Evolutionary conservation across 164 flowering plant species (phyloP).

Genomic region (Pachysandra terminalis): DNA sequence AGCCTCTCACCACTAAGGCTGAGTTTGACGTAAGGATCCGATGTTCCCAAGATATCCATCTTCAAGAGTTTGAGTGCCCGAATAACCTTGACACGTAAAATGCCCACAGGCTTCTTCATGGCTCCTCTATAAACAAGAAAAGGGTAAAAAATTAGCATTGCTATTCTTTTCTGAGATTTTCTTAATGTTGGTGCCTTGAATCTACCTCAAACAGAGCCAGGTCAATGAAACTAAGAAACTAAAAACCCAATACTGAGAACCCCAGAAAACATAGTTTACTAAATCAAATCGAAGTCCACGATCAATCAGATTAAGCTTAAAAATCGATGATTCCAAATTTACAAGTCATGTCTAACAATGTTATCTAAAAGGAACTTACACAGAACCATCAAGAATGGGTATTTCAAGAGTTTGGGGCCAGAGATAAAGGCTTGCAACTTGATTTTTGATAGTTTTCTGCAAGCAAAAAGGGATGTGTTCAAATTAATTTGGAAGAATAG

Average conservation of each 20-base stretch:
- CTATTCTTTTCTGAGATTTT: too few species aligned
- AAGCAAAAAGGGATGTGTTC: conserved; percentile 7
- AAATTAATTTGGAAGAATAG: not conserved
- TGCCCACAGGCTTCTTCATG: conserved; percentile 67
- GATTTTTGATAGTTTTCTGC: conserved; percentile 63
- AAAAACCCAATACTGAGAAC: too few species aligned
- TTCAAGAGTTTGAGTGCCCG: conserved; percentile 52
- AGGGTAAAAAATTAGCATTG: too few species aligned
- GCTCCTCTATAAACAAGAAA: conserved; percentile 30
- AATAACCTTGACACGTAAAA: conserved; percentile 61
- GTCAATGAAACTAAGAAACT: too few species aligned
- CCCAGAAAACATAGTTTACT: too few species aligned
- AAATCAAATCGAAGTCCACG: too few species aligned
- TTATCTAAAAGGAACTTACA: conserved; percentile 39
- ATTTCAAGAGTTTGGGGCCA: conserved; percentile 84
- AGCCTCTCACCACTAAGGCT: conserved; percentile 55
- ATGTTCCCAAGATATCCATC: conserved; percentile 61
- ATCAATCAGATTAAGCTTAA: too few species aligned
- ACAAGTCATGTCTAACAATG: not conserved
- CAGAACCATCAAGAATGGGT: conserved; percentile 70
- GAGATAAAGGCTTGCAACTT: conserved; percentile 65
- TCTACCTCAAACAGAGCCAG: too few species aligned
- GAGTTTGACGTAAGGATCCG: conserved; percentile 78
- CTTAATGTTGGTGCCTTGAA: too few species aligned
- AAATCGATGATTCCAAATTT: not conserved